phyloP scores from a whole-genome alignment of 805 yeast species.

The Metschnikowia proteae region DNA sequence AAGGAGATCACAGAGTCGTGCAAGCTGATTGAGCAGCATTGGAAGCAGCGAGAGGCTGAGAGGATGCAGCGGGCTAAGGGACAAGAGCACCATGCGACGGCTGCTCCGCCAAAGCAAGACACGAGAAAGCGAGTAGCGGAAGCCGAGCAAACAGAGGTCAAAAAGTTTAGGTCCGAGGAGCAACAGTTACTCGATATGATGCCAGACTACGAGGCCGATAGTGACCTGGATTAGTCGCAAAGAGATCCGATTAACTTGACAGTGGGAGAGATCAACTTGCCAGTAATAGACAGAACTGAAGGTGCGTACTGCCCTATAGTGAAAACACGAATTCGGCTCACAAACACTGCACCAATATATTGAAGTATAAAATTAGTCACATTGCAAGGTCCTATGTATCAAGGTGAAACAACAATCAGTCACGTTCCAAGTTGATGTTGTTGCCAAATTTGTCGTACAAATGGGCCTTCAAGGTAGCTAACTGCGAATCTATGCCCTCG shows the following conservation, averaged over 20 bases:
- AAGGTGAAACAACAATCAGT: neutral
- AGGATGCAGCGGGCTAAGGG: slow-evolving; percentile 21
- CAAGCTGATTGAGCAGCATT: slow-evolving; percentile 50
- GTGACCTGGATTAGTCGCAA: slow-evolving; percentile 17
- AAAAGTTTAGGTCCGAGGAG: slow-evolving; percentile 9
- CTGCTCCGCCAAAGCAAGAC: slow-evolving; percentile 6
- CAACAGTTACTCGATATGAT: slow-evolving; percentile 18
- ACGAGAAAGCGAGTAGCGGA: slow-evolving; percentile 9
- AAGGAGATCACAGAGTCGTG: slow-evolving; percentile 66
- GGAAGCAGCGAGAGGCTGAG: slow-evolving; percentile 57
- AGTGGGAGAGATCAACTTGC: neutral
- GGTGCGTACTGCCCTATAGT: too few species aligned
- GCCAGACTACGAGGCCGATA: slow-evolving; percentile 11
- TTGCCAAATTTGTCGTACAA: slow-evolving; percentile 87
- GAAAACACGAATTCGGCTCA: too few species aligned
- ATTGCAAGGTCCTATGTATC: too few species aligned
- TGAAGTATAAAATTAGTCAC: too few species aligned
- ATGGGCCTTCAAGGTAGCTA: slow-evolving; percentile 61
- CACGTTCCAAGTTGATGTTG: slow-evolving; percentile 76
- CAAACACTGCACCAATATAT: too few species aligned
- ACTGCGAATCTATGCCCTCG: slow-evolving; percentile 48
- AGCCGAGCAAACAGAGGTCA: slow-evolving; percentile 1
- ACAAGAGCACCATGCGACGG: slow-evolving; percentile 6
- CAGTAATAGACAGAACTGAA: neutral
- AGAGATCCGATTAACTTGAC: neutral